Percentiles rank a stretch among this genome's conserved stretches.
Conservation (phyloP, 441 rosid species). For the Eutrema salsugineum region DNA sequence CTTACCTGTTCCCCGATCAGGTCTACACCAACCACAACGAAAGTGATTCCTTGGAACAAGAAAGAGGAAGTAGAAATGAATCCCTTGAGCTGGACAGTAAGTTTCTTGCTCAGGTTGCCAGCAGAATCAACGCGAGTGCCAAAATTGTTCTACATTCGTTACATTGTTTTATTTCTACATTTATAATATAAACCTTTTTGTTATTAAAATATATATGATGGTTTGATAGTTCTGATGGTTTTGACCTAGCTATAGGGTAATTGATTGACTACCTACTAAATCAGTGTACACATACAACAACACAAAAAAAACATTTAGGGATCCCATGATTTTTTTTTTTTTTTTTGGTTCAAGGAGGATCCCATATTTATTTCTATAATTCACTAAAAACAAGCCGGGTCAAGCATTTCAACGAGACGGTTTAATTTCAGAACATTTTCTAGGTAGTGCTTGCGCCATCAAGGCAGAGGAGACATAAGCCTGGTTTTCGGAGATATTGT, state of each 20-base stretch:
- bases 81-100: slow-evolving; percentile 83
- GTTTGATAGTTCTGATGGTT: not conserved
- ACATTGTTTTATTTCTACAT: too few species aligned
- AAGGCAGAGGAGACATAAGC: too few species aligned
- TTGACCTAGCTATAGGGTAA: not conserved
- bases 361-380: not conserved
- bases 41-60: slow-evolving; percentile 81
- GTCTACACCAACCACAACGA: slow-evolving; percentile 79
- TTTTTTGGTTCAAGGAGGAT: too few species aligned
- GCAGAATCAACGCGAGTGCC: slow-evolving; percentile 68
- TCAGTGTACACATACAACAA: not conserved
- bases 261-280: not conserved
- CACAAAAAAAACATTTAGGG: not conserved
- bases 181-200: too few species aligned
- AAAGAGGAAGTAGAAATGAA: slow-evolving; percentile 87
- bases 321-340: too few species aligned
- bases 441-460: too few species aligned
- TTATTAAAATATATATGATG: not conserved
- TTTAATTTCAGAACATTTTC: not conserved
- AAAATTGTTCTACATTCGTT: too few species aligned
- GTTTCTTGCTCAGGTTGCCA: slow-evolving; percentile 78
- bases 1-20: slow-evolving; percentile 84
- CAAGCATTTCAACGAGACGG: not conserved
- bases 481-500: too few species aligned
- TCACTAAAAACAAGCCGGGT: not conserved